These are phyloP conservation scores for Tulasnella sp. DNA, from an alignment of 768 basidiomycete species.

Conservation along the genomic window DNA sequence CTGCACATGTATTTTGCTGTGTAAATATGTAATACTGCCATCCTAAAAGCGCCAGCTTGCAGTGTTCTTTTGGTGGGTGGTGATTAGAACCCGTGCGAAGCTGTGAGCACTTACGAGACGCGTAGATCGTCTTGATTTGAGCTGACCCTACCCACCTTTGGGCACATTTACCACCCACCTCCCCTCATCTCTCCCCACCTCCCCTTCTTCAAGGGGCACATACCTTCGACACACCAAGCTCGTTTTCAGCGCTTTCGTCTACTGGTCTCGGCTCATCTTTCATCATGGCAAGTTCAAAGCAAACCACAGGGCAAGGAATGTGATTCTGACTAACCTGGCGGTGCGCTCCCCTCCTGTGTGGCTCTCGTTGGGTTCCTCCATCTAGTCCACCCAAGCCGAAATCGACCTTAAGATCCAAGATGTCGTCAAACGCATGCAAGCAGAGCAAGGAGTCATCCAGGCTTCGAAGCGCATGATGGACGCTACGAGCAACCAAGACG, in stretches of 20 bases:
- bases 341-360: neutral
- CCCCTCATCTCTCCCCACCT: neutral
- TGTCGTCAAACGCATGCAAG: conserved; percentile 81
- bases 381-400: conserved; percentile 17
- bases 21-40: neutral
- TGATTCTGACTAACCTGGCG: neutral
- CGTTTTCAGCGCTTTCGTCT: neutral
- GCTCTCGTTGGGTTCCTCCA: neutral
- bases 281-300: neutral
- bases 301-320: neutral
- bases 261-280: neutral
- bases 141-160: conserved; percentile 2
- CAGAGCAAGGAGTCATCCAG: conserved; percentile 87
- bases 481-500: conserved; percentile 82
- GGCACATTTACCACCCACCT: neutral
- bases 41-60: neutral
- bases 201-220: neutral
- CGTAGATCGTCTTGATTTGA: conserved; percentile 2
- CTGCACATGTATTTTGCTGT: neutral
- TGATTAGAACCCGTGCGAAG: neutral
- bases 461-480: conserved; percentile 68
- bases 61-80: neutral
- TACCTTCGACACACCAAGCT: neutral
- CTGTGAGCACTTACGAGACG: neutral
- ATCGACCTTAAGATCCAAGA: conserved; percentile 92